These are phyloP conservation scores for Alopecurus myosuroides DNA, from an alignment of 176 grass and related monocot species.

Conservation along the genomic window DNA sequence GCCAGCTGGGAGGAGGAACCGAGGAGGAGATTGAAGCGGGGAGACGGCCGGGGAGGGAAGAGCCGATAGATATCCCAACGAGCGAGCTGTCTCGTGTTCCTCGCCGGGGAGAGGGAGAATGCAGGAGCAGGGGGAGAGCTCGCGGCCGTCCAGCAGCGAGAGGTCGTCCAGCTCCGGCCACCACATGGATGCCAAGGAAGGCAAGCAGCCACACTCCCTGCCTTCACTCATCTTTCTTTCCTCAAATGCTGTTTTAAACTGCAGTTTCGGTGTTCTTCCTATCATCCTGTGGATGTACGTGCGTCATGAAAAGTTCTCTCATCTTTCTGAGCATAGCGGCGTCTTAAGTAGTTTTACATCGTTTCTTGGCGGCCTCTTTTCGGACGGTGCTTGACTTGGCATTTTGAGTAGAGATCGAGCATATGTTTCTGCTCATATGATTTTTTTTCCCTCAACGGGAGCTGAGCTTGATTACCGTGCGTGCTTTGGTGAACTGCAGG, in stretches of 20 bases:
- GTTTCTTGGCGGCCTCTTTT: neutral
- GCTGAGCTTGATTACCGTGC: neutral
- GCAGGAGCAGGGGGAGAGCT: slow-evolving; percentile 73
- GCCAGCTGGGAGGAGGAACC: neutral
- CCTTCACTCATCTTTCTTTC: neutral
- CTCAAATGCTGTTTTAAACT: neutral
- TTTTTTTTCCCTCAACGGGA: neutral
- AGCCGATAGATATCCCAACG: neutral
- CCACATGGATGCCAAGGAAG: slow-evolving; percentile 77
- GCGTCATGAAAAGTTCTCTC: too few species aligned
- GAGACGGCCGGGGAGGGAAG: slow-evolving; percentile 3
- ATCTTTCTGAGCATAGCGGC: too few species aligned
- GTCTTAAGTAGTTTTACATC: too few species aligned
- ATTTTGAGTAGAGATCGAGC: neutral
- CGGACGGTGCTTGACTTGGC: neutral
- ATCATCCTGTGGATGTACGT: too few species aligned
- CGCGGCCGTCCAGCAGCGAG: slow-evolving; percentile 88
- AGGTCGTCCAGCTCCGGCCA: slow-evolving; percentile 89
- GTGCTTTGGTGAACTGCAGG: slow-evolving; percentile 26
- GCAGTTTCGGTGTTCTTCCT: too few species aligned
- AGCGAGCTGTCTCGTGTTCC: neutral
- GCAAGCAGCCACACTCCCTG: slow-evolving; percentile 14
- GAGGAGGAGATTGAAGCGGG: neutral
- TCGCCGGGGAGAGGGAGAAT: slow-evolving; percentile 21
- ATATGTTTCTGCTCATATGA: neutral